A percentile compares a stretch with the other conserved stretches of the same genome.
Evolutionary conservation across 352 stramenopile species (phyloP).

Genomic region (Pythium rishiriense): DNA sequence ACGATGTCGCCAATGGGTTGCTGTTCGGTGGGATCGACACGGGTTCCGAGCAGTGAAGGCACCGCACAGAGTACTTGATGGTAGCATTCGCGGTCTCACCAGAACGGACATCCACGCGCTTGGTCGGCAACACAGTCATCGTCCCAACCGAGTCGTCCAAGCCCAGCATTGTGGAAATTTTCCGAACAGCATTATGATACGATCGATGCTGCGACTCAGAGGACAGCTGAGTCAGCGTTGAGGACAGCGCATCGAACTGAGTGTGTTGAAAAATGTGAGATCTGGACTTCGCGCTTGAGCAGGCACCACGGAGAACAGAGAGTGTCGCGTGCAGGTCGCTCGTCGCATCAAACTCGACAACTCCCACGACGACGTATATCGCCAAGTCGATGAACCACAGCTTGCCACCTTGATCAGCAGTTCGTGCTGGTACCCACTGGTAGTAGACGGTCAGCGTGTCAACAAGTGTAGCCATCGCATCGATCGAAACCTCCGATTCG

Average conservation of each 20-base stretch:
- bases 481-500: constrained; percentile 45
- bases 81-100: not conserved
- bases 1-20: constrained; percentile 38
- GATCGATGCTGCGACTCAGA: constrained; percentile 35
- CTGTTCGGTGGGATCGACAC: constrained; percentile 39
- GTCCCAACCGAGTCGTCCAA: constrained; percentile 25
- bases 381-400: constrained; percentile 50
- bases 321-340: constrained; percentile 51
- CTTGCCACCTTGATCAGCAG: not conserved
- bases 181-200: constrained; percentile 40
- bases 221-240: constrained; percentile 38
- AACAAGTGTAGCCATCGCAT: constrained; percentile 54
- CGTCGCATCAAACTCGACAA: constrained; percentile 33
- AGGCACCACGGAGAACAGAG: constrained; percentile 44
- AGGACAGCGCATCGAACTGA: constrained; percentile 43
- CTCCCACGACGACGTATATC: constrained; percentile 47
- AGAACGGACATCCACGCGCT: not conserved
- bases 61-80: constrained; percentile 41
- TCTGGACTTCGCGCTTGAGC: constrained; percentile 35
- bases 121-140: not conserved
- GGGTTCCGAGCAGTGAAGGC: constrained; percentile 56
- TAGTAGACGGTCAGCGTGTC: constrained; percentile 32
- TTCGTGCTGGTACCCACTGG: not conserved
- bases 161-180: constrained; percentile 49
- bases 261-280: constrained; percentile 44